phyloP scores from a whole-genome alignment of 495 filamentous ascomycete genomes.

The Daldinia vernicosa region DNA sequence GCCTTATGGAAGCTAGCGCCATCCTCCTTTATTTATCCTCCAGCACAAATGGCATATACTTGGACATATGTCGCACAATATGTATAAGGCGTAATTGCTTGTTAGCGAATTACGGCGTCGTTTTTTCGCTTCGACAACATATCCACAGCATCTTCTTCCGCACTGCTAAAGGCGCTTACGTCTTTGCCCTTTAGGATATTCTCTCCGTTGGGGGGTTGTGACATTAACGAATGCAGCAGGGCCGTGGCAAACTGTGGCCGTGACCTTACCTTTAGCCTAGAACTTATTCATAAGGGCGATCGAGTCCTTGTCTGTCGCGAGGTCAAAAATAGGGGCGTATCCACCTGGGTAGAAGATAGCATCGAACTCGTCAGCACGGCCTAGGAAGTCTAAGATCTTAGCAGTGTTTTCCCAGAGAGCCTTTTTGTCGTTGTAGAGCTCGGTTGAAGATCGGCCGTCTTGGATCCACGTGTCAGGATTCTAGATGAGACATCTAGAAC shows the following conservation, averaged over 20 bases:
- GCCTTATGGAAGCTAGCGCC: background rate
- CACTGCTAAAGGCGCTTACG: background rate
- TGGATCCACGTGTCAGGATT: too few species aligned
- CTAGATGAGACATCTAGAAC: too few species aligned
- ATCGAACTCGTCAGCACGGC: background rate
- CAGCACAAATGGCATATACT: background rate
- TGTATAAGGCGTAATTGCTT: too few species aligned
- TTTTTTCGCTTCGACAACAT: too few species aligned
- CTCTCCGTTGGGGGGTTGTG: background rate
- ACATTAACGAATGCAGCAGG: background rate
- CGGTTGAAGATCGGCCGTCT: background rate
- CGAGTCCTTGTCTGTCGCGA: background rate
- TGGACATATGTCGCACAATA: too few species aligned
- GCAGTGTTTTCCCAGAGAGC: background rate
- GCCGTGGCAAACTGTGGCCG: background rate
- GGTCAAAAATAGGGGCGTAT: background rate
- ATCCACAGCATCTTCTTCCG: background rate
- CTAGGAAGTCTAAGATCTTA: background rate
- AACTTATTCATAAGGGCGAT: background rate
- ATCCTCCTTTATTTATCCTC: background rate
- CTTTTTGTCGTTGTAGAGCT: background rate
- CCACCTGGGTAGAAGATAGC: background rate
- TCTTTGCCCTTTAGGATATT: background rate
- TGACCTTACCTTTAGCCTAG: background rate
- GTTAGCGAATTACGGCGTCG: too few species aligned